Base-by-base conservation (phyloP, 2,329 filamentous ascomycete species). In the Tolypocladium endophyticum region DNA sequence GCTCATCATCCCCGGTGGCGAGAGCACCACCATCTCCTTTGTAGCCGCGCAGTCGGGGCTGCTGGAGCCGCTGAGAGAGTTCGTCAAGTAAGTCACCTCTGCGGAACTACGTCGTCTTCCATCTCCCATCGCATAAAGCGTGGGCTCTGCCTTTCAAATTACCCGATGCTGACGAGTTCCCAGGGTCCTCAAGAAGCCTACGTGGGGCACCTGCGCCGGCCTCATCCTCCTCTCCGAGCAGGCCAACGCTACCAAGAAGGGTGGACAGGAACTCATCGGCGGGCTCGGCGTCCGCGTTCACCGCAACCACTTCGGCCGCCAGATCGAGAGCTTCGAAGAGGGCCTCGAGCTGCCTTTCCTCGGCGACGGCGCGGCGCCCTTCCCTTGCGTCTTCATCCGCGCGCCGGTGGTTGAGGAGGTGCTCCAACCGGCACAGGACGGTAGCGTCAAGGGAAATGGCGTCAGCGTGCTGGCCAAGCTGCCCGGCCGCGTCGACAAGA, bases 141-240 rank as follows among this genome's bases (percentile, higher is more conserved):
- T 3, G 12, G 7, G 38, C 12, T 4, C 4, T 39, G 38, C 38
- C 12, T 39, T 18, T 36, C 6, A 11, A 36, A 9, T 12, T 9
- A 9, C 35, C 7, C 14, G 38, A 23, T 77, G 55, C 6, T 55
- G 11, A 11, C 47, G n/a, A 25, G 38, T 47, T 64, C 3, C 3
- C 45, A 93, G 90, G 69, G 78, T 89, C 47, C 77, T 85, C 58
- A 85, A 88, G 65, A 92, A 89, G 66, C 92, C 92, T 14, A 90
- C 89, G 30, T 99, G 93, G 93, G 94, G 94, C 60, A 97, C 94
- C 25, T 99, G 94, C 72, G 94, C 94, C 16, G 94, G 94, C 12
- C 82, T 97, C 60, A 97, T 99, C 66, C 78, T 97, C 56, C 86
- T 99, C 56, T 88, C 92, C 2, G 89, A 96, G 69, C 86, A 88